Evolutionary conservation across 768 basidiomycete genomes (phyloP).

Genomic region (Boletus bicolor): DNA sequence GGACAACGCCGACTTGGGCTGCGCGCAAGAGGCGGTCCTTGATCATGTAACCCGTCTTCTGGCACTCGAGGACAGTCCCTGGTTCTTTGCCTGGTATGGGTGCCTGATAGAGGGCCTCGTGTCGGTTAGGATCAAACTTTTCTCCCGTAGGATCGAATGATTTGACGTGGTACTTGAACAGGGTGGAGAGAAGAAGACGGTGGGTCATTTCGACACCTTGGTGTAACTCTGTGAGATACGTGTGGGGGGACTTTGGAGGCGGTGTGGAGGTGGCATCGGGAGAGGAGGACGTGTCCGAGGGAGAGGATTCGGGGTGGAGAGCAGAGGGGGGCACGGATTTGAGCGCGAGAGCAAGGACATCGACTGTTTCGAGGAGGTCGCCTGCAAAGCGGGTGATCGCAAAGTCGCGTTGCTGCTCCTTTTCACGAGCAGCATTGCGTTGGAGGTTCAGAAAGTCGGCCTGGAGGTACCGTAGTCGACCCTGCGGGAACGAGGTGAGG

Average conservation of each 20-base stretch:
- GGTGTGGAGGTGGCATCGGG: constrained; percentile 32
- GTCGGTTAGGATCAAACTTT: constrained; percentile 89
- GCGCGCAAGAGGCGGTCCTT: constrained; percentile 91
- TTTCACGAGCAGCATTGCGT: constrained; percentile 86
- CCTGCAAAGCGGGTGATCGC: constrained; percentile 89
- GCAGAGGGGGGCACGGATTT: constrained; percentile 66
- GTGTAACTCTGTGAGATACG: constrained; percentile 68
- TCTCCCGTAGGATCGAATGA: constrained; percentile 92
- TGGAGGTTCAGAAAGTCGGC: constrained; percentile 97
- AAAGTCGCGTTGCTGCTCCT: constrained; percentile 88
- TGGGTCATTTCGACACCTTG: constrained; percentile 91
- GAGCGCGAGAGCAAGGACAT: constrained; percentile 82
- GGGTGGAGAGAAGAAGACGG: constrained; percentile 80
- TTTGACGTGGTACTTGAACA: constrained; percentile 89
- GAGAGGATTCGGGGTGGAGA: constrained; percentile 30
- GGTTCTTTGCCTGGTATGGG: constrained; percentile 88
- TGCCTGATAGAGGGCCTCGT: constrained; percentile 94
- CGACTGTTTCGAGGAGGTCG: constrained; percentile 88
- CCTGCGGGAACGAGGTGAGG: constrained; percentile 42
- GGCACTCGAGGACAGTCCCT: constrained; percentile 87
- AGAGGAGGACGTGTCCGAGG: constrained; percentile 24
- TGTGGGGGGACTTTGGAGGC: constrained; percentile 50
- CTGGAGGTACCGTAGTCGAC: constrained; percentile 85
- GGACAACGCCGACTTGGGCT: constrained; percentile 94
- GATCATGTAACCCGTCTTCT: constrained; percentile 90